These are phyloP conservation scores for Inga laurina DNA, from an alignment of 306 rosid genomes.

Conservation along the genomic window DNA sequence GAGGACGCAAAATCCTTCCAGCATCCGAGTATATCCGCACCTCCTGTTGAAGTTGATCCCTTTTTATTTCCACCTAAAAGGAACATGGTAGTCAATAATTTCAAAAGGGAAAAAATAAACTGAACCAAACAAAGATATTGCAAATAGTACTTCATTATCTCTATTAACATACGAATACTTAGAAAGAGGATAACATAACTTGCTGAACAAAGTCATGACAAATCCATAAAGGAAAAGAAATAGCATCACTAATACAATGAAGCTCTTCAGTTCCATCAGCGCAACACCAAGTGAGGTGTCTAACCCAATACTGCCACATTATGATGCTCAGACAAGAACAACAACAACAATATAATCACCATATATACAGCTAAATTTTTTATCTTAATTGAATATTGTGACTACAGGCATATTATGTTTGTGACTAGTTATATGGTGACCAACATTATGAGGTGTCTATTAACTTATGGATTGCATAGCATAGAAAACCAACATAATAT, in stretches of 20 bases:
- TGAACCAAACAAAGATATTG: constrained; percentile 11
- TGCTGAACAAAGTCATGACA: background rate
- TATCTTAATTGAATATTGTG: too few species aligned
- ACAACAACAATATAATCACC: constrained; percentile 15
- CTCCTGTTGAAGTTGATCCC: constrained; percentile 72
- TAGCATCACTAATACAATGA: background rate
- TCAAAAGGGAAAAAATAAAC: background rate
- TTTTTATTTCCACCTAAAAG: constrained; percentile 83
- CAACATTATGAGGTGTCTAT: too few species aligned
- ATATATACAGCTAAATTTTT: too few species aligned
- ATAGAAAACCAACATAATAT: constrained; percentile 25
- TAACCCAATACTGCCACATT: constrained; percentile 1
- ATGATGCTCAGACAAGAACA: constrained; percentile 7
- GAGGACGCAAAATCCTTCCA: constrained; percentile 95
- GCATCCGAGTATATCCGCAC: constrained; percentile 86
- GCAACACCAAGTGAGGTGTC: constrained; percentile 9
- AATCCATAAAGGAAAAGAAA: background rate
- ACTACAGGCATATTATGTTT: too few species aligned
- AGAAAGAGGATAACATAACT: background rate
- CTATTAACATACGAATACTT: background rate
- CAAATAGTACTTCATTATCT: constrained; percentile 3
- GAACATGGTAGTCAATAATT: constrained; percentile 23
- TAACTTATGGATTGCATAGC: constrained; percentile 19
- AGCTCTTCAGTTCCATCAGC: background rate
- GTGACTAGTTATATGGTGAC: too few species aligned